Evolutionary conservation across 805 yeast genomes (phyloP), one percentile per base, ranked within the genome.

Genomic region (Candida vartiovaarae): DNA sequence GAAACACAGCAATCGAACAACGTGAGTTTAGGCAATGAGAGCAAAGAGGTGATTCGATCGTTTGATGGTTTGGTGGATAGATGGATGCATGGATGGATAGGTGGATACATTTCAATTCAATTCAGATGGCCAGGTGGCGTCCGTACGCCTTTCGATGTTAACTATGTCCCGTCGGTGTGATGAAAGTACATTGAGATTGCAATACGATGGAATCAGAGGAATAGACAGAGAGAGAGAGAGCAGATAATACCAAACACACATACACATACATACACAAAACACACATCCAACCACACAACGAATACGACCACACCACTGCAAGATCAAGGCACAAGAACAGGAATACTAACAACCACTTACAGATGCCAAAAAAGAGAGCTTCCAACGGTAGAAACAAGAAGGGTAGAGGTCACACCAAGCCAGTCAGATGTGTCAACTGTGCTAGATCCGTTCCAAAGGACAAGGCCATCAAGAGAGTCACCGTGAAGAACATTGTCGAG

Each of bases 381-480:
- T 89, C 97, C 93, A 89, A 90, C 97, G 99, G 99, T 84, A 91
- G 99, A 83, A 93, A 93, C 95, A 93, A 93, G 95, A 90, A 89
- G 81, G 98, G 98, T 74, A 93, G 99, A 88, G 99, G 99, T 73
- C 98, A 93, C 96, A 96, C 87, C 76, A 87, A 86, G 77, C 95
- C 96, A 72, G 97, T 91, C 69, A 90, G 99, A 85, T 93, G 99
- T 82, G 85, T 89, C 70, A 93, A 93, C 96, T 93, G 99, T 78
- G 85, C 96, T 67, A 88, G 95, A 76, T 87, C 95, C 80, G 96
- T 93, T 66, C 97, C 99, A 72, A 93, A 93, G 86, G 99, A 93
- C 75, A 93, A 93, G 85, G 98, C 99, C 75, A 93, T 93, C 87
- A 93, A 93, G 93, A 88, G 99, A 80, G 95, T 93, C 82, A 89